phyloP scores from a whole-genome alignment of 305 asterid species.

The Solanum hybrid region DNA sequence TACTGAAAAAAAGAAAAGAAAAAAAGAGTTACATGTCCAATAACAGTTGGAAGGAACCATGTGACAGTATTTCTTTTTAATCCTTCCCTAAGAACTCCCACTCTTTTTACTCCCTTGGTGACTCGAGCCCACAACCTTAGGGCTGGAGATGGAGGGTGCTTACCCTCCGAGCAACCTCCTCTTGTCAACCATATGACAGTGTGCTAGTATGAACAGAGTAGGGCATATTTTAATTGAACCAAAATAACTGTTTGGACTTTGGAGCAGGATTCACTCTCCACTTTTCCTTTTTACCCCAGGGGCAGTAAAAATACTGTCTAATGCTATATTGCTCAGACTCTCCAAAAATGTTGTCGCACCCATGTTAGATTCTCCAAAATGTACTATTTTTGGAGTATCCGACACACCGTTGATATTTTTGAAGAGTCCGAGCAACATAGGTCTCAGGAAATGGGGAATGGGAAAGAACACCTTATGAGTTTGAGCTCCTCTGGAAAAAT shows the following conservation, averaged over 20 bases:
- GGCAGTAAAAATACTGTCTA: background rate
- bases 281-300: background rate
- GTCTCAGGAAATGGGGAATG: background rate
- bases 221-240: background rate
- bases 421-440: background rate
- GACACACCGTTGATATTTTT: background rate
- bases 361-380: background rate
- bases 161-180: background rate
- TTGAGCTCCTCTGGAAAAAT: background rate
- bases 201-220: background rate
- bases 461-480: background rate
- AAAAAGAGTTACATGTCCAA: background rate
- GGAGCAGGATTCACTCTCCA: background rate
- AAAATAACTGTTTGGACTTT: background rate
- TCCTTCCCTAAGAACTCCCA: background rate
- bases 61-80: background rate
- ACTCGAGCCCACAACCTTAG: background rate
- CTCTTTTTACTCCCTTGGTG: background rate
- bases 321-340: background rate
- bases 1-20: background rate
- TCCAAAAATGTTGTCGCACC: background rate
- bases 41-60: background rate
- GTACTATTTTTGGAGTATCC: background rate
- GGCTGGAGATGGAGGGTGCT: background rate
- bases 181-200: background rate